A percentile compares a stretch with the other conserved stretches of the same genome.
phyloP scores from a whole-genome alignment of 371 early-diverging fungal species.

The Blyttiomyces sp. region DNA sequence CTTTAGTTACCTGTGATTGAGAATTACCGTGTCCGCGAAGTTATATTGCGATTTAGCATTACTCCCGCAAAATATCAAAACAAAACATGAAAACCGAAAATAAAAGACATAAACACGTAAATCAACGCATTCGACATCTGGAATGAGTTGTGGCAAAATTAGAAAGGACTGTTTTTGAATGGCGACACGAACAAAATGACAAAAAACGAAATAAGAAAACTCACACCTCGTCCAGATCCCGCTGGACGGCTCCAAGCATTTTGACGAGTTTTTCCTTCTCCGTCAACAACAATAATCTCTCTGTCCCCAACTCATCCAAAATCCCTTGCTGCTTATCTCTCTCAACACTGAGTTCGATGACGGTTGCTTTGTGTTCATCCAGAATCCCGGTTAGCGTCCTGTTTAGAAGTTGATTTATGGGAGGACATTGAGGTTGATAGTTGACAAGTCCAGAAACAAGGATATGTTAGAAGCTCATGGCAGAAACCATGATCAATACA shows the following conservation, averaged over 20 bases:
- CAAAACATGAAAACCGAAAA: background rate
- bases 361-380: background rate
- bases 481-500: too few species aligned
- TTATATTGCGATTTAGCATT: background rate
- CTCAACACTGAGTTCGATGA: constrained; percentile 1
- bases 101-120: background rate
- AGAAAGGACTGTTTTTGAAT: too few species aligned
- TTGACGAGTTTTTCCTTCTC: constrained; percentile 7
- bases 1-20: background rate
- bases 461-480: too few species aligned
- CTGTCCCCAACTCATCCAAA: constrained; percentile 3
- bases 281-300: constrained; percentile 3
- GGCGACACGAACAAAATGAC: too few species aligned
- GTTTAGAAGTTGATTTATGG: too few species aligned
- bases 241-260: background rate
- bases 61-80: background rate
- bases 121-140: too few species aligned
- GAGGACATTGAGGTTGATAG: too few species aligned
- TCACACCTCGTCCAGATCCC: constrained; percentile 9
- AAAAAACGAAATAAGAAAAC: too few species aligned
- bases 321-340: constrained; percentile 4
- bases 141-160: too few species aligned
- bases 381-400: too few species aligned
- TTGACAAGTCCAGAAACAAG: too few species aligned
- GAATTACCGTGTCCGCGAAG: too few species aligned